phyloP scores from a whole-genome alignment of 2,329 filamentous ascomycete species.

The Pyrenochaeta sp. region DNA sequence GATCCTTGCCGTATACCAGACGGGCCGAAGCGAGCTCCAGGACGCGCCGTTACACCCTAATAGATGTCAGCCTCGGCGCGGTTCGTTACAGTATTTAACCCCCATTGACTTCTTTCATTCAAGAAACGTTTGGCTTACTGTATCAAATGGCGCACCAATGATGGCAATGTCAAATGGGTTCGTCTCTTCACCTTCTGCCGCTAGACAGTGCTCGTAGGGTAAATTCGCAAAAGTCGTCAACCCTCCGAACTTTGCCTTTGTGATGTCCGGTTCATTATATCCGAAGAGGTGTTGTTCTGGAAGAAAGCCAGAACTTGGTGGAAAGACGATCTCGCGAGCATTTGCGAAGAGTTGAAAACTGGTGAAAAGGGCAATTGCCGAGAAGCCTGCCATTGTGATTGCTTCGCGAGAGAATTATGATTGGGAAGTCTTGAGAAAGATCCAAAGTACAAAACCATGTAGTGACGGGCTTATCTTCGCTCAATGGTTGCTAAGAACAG shows the following conservation, averaged over 20 bases:
- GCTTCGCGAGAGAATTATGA: not conserved
- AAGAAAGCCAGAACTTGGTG: slow-evolving; percentile 45
- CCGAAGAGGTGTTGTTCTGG: slow-evolving; percentile 42
- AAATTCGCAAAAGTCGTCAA: slow-evolving; percentile 58
- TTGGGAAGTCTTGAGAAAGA: not conserved
- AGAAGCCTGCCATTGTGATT: slow-evolving; percentile 4
- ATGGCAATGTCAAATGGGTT: slow-evolving; percentile 59
- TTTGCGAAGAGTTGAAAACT: not conserved
- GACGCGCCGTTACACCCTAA: slow-evolving; percentile 59
- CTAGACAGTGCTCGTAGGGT: slow-evolving; percentile 57
- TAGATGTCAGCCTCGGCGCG: too few relatives aligned
- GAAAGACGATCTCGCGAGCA: slow-evolving; percentile 55
- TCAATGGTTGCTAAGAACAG: slow-evolving; percentile 4
- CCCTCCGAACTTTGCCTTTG: slow-evolving; percentile 49
- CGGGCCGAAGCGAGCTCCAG: slow-evolving; percentile 62
- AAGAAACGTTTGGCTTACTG: slow-evolving; percentile 39
- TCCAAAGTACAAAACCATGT: not conserved
- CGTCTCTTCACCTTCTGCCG: slow-evolving; percentile 41
- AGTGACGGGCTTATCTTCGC: slow-evolving; percentile 4
- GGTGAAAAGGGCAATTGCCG: slow-evolving; percentile 1
- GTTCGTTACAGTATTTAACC: too few relatives aligned
- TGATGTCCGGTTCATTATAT: slow-evolving; percentile 33
- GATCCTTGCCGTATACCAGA: slow-evolving; percentile 60
- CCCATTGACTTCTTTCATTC: too few relatives aligned
- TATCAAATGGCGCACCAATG: slow-evolving; percentile 59